Evolutionary conservation across 2,329 filamentous ascomycete species (phyloP).

Genomic region (Onygenales sp.): DNA sequence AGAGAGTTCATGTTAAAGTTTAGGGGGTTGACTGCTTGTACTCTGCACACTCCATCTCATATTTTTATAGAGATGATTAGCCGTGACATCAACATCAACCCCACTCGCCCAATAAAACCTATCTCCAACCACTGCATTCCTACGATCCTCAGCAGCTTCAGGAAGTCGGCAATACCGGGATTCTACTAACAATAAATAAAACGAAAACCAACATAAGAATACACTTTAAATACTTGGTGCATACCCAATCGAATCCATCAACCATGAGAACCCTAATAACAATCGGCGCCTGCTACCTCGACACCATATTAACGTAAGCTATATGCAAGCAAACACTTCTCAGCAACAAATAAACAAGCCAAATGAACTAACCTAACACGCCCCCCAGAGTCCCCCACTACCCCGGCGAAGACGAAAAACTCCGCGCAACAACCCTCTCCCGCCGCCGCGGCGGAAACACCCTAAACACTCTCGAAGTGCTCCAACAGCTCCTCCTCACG

Average conservation of each 20-base stretch:
- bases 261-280: conserved; percentile 48
- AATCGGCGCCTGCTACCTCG: conserved; percentile 57
- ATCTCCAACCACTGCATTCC: too few relatives aligned
- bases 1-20: too few relatives aligned
- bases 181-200: too few relatives aligned
- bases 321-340: neutral
- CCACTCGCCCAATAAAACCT: too few relatives aligned
- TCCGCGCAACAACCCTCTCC: conserved; percentile 52
- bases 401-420: conserved; percentile 62
- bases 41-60: too few relatives aligned
- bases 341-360: conserved; percentile 12
- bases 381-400: conserved; percentile 51
- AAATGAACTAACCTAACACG: conserved; percentile 4
- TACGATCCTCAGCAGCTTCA: too few relatives aligned
- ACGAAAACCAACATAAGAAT: too few relatives aligned
- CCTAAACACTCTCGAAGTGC: conserved; percentile 60
- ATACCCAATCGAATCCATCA: neutral
- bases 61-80: too few relatives aligned
- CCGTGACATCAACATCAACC: too few relatives aligned
- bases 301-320: conserved; percentile 54
- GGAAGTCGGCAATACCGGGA: too few relatives aligned
- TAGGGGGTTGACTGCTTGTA: too few relatives aligned
- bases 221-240: neutral
- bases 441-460: conserved; percentile 63
- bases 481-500: conserved; percentile 49